Percentiles rank a stretch among this genome's conserved stretches.
Evolutionary conservation across 257 asterid species (phyloP).

Genomic region (Prunella vulgaris): DNA sequence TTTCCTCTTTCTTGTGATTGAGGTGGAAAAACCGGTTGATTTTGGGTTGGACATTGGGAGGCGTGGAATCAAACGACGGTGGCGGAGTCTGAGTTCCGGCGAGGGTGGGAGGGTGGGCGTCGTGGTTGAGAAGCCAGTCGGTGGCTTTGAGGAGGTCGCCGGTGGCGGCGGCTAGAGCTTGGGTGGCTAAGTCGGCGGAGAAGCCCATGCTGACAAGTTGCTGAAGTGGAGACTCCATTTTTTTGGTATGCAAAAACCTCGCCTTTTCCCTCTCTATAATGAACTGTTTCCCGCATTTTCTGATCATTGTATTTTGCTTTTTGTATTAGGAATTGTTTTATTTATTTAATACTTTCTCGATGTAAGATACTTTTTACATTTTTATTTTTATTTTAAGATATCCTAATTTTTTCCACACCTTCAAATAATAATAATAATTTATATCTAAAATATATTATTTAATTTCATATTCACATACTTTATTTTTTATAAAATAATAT

Average conservation of each 20-base stretch:
- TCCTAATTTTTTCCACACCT: too few relatives aligned
- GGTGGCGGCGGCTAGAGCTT: slow-evolving; percentile 56
- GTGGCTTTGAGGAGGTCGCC: slow-evolving; percentile 62
- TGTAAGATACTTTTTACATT: too few relatives aligned
- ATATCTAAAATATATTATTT: too few relatives aligned
- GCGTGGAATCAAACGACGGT: slow-evolving; percentile 18
- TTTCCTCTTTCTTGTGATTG: slow-evolving; percentile 22
- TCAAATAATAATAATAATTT: too few relatives aligned
- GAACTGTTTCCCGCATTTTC: slow-evolving; percentile 28
- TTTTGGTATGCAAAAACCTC: neutral
- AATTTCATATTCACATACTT: too few relatives aligned
- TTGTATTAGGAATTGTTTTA: neutral
- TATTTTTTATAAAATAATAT: too few relatives aligned
- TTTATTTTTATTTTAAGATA: too few relatives aligned
- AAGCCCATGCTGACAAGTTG: slow-evolving; percentile 82
- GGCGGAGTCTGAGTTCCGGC: slow-evolving; percentile 16
- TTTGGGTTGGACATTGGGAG: slow-evolving; percentile 56
- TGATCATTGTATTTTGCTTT: neutral
- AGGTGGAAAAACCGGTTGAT: slow-evolving; percentile 56
- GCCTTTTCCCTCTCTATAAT: neutral
- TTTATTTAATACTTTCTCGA: too few relatives aligned
- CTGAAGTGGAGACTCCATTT: slow-evolving; percentile 27
- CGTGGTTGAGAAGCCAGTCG: slow-evolving; percentile 60
- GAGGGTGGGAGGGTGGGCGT: neutral
- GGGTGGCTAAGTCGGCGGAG: slow-evolving; percentile 39